These are phyloP conservation scores for Rhizopogon vinicolor DNA, from an alignment of 768 basidiomycete genomes.

Conservation along the genomic window DNA sequence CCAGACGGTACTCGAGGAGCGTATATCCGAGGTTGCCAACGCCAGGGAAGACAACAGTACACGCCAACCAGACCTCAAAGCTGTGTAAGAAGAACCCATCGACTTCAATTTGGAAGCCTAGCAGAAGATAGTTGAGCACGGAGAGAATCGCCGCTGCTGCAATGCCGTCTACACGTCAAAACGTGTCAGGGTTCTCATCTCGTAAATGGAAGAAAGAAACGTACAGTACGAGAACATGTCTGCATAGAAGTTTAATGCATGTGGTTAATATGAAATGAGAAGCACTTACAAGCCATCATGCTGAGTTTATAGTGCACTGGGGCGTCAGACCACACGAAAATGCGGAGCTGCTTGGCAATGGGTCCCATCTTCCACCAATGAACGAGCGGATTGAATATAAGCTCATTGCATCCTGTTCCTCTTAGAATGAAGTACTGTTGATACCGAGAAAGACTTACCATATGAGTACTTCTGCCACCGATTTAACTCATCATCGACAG, in stretches of 20 bases:
- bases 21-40: slow-evolving; percentile 67
- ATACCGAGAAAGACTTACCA: slow-evolving; percentile 46
- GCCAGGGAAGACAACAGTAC: slow-evolving; percentile 65
- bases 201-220: slow-evolving; percentile 2
- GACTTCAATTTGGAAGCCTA: slow-evolving; percentile 56
- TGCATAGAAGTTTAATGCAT: background rate
- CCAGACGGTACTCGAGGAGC: slow-evolving; percentile 64
- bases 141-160: slow-evolving; percentile 61
- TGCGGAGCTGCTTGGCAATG: slow-evolving; percentile 69
- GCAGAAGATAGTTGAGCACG: slow-evolving; percentile 64
- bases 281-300: slow-evolving; percentile 64
- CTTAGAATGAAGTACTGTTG: background rate
- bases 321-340: slow-evolving; percentile 64
- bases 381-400: slow-evolving; percentile 76
- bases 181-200: background rate
- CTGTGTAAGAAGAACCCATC: slow-evolving; percentile 71
- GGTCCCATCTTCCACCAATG: slow-evolving; percentile 76
- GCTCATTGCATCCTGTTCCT: slow-evolving; percentile 57
- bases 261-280: background rate
- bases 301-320: slow-evolving; percentile 75
- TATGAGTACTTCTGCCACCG: slow-evolving; percentile 84
- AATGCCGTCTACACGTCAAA: slow-evolving; percentile 43
- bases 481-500: slow-evolving; percentile 82
- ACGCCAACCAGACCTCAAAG: slow-evolving; percentile 73
- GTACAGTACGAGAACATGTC: slow-evolving; percentile 45